Conservation (phyloP, 2,329 filamentous ascomycete species). For the Ophiostoma piceae region DNA sequence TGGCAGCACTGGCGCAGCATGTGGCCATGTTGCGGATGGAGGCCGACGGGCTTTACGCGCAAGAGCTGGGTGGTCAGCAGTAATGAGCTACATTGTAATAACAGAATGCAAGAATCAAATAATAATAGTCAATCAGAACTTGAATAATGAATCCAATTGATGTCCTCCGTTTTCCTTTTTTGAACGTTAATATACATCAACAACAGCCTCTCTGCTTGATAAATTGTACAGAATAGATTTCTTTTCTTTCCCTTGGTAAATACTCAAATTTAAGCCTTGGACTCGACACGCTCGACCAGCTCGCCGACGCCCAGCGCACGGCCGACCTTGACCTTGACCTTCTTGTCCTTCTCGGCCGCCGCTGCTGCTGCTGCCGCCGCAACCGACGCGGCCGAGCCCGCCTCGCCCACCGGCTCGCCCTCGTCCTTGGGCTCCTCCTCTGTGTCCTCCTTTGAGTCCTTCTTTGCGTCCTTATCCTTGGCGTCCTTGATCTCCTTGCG, state of each 20-base stretch:
- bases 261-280: conserved; percentile 39
- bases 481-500: not conserved
- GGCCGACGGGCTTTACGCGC: conserved; percentile 46
- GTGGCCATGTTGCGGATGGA: conserved; percentile 40
- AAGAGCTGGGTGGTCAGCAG: conserved; percentile 38
- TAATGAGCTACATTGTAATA: not conserved
- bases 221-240: not conserved
- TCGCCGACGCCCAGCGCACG: conserved; percentile 72
- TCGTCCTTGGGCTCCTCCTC: conserved; percentile 48
- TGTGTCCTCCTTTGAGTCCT: conserved; percentile 28
- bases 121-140: too few relatives aligned
- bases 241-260: too few relatives aligned
- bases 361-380: conserved; percentile 27
- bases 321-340: conserved; percentile 82
- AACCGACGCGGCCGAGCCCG: conserved; percentile 45
- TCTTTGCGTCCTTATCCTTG: conserved; percentile 33
- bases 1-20: conserved; percentile 38
- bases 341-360: conserved; percentile 48
- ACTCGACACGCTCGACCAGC: conserved; percentile 67
- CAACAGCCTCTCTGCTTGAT: not conserved
- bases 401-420: conserved; percentile 64
- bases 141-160: too few relatives aligned
- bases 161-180: too few relatives aligned
- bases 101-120: too few relatives aligned
- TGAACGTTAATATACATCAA: not conserved